phyloP scores from a whole-genome alignment of 192 early-diverging fungal species.

The Helicostylum pulchrum region DNA sequence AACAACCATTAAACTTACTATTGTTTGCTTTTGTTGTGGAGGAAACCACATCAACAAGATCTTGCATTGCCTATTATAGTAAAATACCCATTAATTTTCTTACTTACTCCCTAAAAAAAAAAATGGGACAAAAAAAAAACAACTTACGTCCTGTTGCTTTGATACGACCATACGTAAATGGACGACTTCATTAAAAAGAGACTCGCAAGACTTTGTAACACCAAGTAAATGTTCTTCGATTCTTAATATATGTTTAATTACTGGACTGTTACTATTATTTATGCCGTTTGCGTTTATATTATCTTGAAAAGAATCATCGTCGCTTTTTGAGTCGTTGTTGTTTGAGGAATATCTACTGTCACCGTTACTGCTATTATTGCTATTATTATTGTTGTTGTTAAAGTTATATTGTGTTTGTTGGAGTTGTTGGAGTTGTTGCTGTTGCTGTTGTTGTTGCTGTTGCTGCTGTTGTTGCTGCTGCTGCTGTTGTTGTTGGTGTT shows the following conservation, averaged over 20 bases:
- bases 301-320: background rate
- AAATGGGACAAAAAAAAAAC: background rate
- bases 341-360: background rate
- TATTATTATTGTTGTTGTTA: background rate
- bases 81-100: background rate
- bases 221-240: slow-evolving; percentile 22
- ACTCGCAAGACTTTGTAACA: slow-evolving; percentile 15
- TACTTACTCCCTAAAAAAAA: background rate
- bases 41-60: slow-evolving; percentile 13
- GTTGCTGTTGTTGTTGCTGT: slow-evolving; percentile 8
- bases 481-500: slow-evolving; percentile 8
- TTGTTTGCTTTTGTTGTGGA: background rate
- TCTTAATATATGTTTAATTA: slow-evolving; percentile 25
- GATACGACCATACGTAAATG: slow-evolving; percentile 11
- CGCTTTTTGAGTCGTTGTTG: too few relatives aligned
- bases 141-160: slow-evolving; percentile 25
- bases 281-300: background rate
- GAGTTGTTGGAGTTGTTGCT: slow-evolving; percentile 1
- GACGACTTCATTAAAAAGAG: slow-evolving; percentile 5
- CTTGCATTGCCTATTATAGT: slow-evolving; percentile 22
- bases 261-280: slow-evolving; percentile 3
- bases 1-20: slow-evolving; percentile 4
- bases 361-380: background rate
- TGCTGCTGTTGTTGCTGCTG: slow-evolving; percentile 2
- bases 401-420: background rate